Evolutionary conservation across 2,329 filamentous ascomycete species (phyloP), one percentile per base, ranked within the genome.

Genomic region (Colletotrichum caudatum): DNA sequence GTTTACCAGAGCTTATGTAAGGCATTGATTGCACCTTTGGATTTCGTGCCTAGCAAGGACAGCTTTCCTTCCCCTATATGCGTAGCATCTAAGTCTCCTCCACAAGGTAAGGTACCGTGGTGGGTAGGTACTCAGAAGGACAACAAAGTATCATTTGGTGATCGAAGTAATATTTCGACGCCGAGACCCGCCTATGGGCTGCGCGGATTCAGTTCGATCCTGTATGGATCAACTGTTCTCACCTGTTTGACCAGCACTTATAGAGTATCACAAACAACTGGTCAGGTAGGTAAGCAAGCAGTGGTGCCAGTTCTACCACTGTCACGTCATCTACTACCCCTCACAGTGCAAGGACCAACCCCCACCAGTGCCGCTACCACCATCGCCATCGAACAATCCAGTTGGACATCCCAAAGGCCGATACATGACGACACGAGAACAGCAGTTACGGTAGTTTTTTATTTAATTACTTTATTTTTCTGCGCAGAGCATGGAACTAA

Each of bases 241-340:
- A 26, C 2, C 12, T 26, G 14, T 26, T 3, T 11, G 2, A 23
- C 12, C 18, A 14, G 20, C 35, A 16, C 3, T 11, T 12, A 16
- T 39, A 0, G 7, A 57, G 51, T n/a, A 9, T 54, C 18, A 9
- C 29, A 33, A 16, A 16, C 4, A 16, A 18, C 7, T 29, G 3
- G 2, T 1, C 5, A 39, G 20, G 16, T 39, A 39, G 20, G 12
- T 26, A 9, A 41, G 35, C 16, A 51, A 44, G 23, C 59, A 51
- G 44, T 62, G 46, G 35, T 64, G 61, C 61, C 37, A 64, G 26
- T 44, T 41, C 46, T 26, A 7, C 26, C 6, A 23, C 39, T 51
- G 51, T 72, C 70, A 74, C 72, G 71, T 74, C 70, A 74, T 74
- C 51, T 48, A n/a, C 41, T 74, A 74, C 72, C 70, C 70, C 72